These are phyloP conservation scores for Apophysomyces sp. DNA, from an alignment of 371 early-diverging fungal genomes.

Conservation along the genomic window DNA sequence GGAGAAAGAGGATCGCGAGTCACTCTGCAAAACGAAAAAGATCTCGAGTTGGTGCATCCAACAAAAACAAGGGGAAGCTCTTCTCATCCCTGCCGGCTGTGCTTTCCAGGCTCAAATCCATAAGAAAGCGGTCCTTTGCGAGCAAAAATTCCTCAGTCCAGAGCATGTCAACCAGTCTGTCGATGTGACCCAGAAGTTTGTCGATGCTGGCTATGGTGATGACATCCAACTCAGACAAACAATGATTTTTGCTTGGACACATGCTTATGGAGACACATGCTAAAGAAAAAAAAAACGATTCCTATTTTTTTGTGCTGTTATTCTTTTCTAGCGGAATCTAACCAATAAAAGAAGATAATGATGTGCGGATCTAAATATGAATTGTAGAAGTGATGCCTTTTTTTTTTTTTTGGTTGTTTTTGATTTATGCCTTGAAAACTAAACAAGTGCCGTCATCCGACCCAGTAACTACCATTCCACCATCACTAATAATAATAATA, in stretches of 20 bases:
- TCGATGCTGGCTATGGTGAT: not conserved
- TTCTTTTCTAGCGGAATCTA: not conserved
- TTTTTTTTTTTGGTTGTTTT: not conserved
- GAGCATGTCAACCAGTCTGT: not conserved
- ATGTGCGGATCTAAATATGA: constrained; percentile 7
- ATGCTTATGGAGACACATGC: not conserved
- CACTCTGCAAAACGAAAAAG: not conserved
- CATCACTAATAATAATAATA: constrained; percentile 54
- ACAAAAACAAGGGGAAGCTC: not conserved
- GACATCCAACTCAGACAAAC: not conserved
- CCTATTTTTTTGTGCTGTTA: not conserved
- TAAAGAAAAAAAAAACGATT: not conserved
- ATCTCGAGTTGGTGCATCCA: not conserved
- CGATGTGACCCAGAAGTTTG: not conserved
- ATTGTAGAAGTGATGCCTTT: not conserved
- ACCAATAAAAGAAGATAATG: not conserved
- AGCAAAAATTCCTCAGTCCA: not conserved
- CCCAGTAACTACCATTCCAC: constrained; percentile 68
- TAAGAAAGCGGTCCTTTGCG: not conserved
- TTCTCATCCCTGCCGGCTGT: not conserved
- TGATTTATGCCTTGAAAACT: constrained; percentile 57
- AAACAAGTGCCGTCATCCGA: constrained; percentile 79
- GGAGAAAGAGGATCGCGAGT: not conserved
- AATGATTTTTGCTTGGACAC: not conserved
- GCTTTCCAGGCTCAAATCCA: not conserved